Evolutionary conservation across 495 filamentous ascomycete genomes (phyloP).

Genomic region (Hyaloscypha hepaticicola): DNA sequence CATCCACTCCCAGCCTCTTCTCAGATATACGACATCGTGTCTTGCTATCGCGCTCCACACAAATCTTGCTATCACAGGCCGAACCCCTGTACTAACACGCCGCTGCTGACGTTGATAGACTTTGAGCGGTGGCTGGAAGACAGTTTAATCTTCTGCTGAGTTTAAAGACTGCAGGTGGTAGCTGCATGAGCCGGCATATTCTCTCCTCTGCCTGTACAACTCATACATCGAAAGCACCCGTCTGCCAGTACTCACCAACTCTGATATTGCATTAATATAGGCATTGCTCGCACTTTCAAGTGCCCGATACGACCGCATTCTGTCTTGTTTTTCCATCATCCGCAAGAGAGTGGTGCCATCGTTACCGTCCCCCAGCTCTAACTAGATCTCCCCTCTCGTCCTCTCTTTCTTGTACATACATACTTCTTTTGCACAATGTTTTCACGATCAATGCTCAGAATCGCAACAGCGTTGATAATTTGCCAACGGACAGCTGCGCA

Average conservation of each 20-base stretch:
- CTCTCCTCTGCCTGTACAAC: background rate
- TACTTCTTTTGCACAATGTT: constrained; percentile 23
- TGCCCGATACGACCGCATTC: background rate
- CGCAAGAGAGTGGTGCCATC: constrained; percentile 16
- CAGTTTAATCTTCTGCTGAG: constrained; percentile 22
- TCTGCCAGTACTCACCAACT: background rate
- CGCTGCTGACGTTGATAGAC: constrained; percentile 17
- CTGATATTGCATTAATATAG: constrained; percentile 3
- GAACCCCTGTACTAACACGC: constrained; percentile 5
- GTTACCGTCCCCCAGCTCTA: background rate
- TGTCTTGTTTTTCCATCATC: background rate
- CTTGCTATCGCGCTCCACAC: background rate
- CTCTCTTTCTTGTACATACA: constrained; percentile 18
- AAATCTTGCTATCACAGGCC: constrained; percentile 3
- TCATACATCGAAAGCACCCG: background rate
- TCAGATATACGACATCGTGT: background rate
- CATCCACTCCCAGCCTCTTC: constrained; percentile 19
- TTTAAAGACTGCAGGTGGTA: constrained; percentile 18
- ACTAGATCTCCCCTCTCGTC: background rate
- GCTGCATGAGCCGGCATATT: constrained; percentile 21
- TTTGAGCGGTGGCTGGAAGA: constrained; percentile 26
- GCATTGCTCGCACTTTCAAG: background rate
- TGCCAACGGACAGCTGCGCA: constrained; percentile 49
- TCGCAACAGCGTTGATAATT: constrained; percentile 18
- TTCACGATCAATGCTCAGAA: constrained; percentile 17